Evolutionary conservation across 805 yeast genomes (phyloP).

Genomic region (Middelhovenomyces tepae): DNA sequence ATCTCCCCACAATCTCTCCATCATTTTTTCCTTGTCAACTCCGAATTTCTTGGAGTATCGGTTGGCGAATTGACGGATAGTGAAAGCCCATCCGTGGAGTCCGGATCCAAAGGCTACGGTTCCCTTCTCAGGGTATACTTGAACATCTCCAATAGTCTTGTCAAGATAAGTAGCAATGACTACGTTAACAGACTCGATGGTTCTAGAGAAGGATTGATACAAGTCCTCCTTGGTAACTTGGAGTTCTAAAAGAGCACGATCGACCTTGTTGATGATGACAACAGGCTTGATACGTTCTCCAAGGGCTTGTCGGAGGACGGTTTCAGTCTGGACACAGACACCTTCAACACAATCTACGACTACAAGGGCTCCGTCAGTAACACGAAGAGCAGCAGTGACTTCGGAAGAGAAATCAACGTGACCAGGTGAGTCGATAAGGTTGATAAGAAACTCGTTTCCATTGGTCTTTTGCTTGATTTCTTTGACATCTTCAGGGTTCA

Average conservation of each 20-base stretch:
- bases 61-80: constrained; percentile 95
- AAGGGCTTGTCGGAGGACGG: constrained; percentile 97
- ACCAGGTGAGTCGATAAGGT: constrained; percentile 99
- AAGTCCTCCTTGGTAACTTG: constrained; percentile 98
- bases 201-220: constrained; percentile 96
- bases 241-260: constrained; percentile 97
- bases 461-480: constrained; percentile 83
- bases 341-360: constrained; percentile 99
- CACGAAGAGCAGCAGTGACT: constrained; percentile 99
- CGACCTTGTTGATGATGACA: constrained; percentile 97
- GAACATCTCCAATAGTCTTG: constrained; percentile 84
- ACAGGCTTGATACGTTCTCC: constrained; percentile 99
- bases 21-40: constrained; percentile 96
- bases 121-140: constrained; percentile 98
- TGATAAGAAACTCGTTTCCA: constrained; percentile 92
- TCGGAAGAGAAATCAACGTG: constrained; percentile 99
- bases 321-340: constrained; percentile 99
- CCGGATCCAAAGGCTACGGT: constrained; percentile 99
- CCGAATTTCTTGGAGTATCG: constrained; percentile 99
- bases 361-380: constrained; percentile 99
- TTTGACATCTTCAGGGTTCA: constrained; percentile 76
- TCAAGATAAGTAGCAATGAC: constrained; percentile 93
- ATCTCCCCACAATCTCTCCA: constrained; percentile 99
- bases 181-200: constrained; percentile 98
- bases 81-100: constrained; percentile 99